Base-by-base conservation (phyloP, 768 basidiomycete genomes). In the Trametes coccinea region DNA sequence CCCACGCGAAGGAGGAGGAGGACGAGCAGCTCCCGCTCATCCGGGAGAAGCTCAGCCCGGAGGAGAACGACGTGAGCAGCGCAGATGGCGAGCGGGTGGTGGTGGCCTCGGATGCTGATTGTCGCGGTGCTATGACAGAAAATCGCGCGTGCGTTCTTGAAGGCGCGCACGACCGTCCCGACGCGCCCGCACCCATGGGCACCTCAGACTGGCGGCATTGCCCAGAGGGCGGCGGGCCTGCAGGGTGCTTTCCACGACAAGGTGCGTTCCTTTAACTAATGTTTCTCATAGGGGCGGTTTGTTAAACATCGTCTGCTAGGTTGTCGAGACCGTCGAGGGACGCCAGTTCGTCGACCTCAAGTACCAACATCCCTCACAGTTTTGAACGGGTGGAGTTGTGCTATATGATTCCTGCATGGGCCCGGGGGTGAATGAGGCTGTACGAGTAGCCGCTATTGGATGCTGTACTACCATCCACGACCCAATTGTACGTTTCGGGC, bases 1-100 rank as follows among this genome's bases (percentile, higher is more conserved):
- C 60, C 11, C 67, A 68, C 41, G 67, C 69, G n/a, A 51, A 57
- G 22, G 67, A 70, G 59, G 69, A 70, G 46, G 69, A 68, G 56
- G 46, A 50, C 17, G 61, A 63, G 7, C 67, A 70, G 67, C 59
- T 58, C 40, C 59, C 64, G n/a, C n/a, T 40, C 51, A 49, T 70
- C 30, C 56, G 49, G 40, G 2, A 46, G 31, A 48, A 46, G 40
- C 52, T 68, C 44, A 51, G 60, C 10, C 43, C 65, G 5, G 69
- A 68, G 56, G 45, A 70, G 29, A 70, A 65, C 53, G 67, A 70
- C 45, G 69, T 70, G 49, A 2, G 67, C 64, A 4, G 27, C 30
- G 55, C 16, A 14, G 10, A 6, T 29, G 22, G 5, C 9, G 45
- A n/a, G 7, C 6, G 6, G 8, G 5, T 30, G 6, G 43, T n/a